phyloP scores from a whole-genome alignment of 1,284 basidiomycete genomes.

The Melampsora larici-populina region DNA sequence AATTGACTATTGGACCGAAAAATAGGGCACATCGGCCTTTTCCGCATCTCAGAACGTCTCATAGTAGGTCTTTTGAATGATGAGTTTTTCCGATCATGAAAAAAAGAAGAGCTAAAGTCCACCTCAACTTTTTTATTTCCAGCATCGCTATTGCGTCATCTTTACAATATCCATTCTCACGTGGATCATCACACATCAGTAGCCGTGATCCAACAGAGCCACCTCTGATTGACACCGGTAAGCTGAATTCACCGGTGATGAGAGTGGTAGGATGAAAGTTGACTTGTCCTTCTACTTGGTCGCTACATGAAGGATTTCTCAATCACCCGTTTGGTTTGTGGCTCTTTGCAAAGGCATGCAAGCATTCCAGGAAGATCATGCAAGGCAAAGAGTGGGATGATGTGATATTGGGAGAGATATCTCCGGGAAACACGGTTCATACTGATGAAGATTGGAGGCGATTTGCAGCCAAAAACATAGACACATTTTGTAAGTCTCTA shows the following conservation, averaged over 20 bases:
- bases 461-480: conserved; percentile 4
- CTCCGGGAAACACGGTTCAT: conserved; percentile 19
- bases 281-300: background rate
- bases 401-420: conserved; percentile 16
- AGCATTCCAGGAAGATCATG: conserved; percentile 39
- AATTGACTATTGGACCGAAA: background rate
- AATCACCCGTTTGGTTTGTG: conserved; percentile 38
- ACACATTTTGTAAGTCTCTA: conserved; percentile 30
- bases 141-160: conserved; percentile 28
- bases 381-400: background rate
- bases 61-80: conserved; percentile 12
- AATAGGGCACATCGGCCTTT: background rate
- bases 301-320: conserved; percentile 4
- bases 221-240: conserved; percentile 29
- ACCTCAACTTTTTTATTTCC: background rate
- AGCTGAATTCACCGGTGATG: background rate
- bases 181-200: conserved; percentile 30
- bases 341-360: conserved; percentile 25
- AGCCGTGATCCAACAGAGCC: background rate
- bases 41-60: conserved; percentile 13
- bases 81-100: background rate
- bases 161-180: conserved; percentile 34
- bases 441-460: conserved; percentile 24
- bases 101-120: background rate
- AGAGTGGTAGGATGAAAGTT: background rate